Conservation (phyloP, 1,139 yeast genomes). For the Saccharomycopsis hybrid region DNA sequence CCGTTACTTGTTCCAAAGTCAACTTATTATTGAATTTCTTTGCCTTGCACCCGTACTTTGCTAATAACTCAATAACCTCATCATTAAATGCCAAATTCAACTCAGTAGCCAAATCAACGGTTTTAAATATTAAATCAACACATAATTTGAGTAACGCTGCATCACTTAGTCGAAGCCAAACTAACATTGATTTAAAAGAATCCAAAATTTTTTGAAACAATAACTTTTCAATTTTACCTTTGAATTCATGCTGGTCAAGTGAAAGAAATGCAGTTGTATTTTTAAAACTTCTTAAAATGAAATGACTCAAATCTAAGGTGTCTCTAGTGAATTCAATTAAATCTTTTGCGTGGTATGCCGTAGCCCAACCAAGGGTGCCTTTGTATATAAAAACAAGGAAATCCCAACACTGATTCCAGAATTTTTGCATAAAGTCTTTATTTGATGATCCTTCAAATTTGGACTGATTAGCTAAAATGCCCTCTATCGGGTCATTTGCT, state of each 20-base stretch:
- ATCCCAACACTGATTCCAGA: conserved; percentile 70
- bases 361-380: conserved; percentile 71
- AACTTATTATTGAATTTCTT: conserved; percentile 61
- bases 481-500: conserved; percentile 60
- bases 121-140: conserved; percentile 60
- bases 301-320: conserved; percentile 70
- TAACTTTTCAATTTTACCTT: conserved; percentile 22
- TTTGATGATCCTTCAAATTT: conserved; percentile 15
- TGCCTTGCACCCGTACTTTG: conserved; percentile 59
- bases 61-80: conserved; percentile 45
- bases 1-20: conserved; percentile 51
- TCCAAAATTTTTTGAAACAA: conserved; percentile 31
- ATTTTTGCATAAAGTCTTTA: conserved; percentile 30
- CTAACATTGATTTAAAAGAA: conserved; percentile 57
- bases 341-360: conserved; percentile 46
- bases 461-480: conserved; percentile 34
- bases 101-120: conserved; percentile 57
- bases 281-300: conserved; percentile 58
- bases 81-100: conserved; percentile 42
- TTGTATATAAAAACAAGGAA: conserved; percentile 64
- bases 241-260: conserved; percentile 20
- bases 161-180: conserved; percentile 81
- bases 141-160: conserved; percentile 66
- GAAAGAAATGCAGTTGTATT: conserved; percentile 33
- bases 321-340: conserved; percentile 82